Evolutionary conservation across 2,329 filamentous ascomycete species (phyloP), one percentile per base, ranked within the genome.

Genomic region (Aspergillus piperis): DNA sequence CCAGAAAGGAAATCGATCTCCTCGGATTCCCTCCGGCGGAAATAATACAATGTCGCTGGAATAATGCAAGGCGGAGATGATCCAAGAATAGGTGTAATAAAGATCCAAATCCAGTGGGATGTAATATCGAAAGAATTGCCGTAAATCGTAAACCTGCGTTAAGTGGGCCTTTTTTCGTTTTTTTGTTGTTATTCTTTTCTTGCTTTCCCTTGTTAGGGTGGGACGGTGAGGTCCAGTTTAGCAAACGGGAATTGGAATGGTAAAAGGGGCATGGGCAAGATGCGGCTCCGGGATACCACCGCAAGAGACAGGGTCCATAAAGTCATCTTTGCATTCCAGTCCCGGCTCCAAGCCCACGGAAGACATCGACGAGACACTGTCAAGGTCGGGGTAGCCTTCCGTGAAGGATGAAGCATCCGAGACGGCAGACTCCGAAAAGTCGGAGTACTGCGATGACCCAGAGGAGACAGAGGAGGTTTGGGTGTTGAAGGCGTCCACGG

Each of bases 391-490:
- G 57, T 72, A 75, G 51, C 76, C 74, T 64, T 77, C 75, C 23
- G 75, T 76, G 58, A 76, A 67, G 23, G 76, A 76, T 2, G 75
- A 77, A 2, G 70, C 69, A 56, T 76, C 75, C 13, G 76, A 78
- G 47, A 74, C 66, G n/a, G 73, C 76, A 7, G 76, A 76, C 59
- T 73, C 71, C 53, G 75, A 75, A 54, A 75, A 78, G 54, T 70
- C 71, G 17, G 73, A 75, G 62, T 74, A 75, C 41, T 73, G 65
- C 21, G 71, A 73, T 1, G 73, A 74, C 42, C 70, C 72, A 39
- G 71, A 73, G 3, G 72, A 75, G 17, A 75, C 76, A 49, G 66
- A 71, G 11, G 66, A 71, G 13, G 73, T 69, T 42, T 77, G 72
- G 23, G 71, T 68, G 64, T 74, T 68, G 57, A 73, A 66, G 52